Evolutionary conservation across 169 alveolate species (phyloP).

Genomic region (Cryptosporidium ubiquitum): DNA sequence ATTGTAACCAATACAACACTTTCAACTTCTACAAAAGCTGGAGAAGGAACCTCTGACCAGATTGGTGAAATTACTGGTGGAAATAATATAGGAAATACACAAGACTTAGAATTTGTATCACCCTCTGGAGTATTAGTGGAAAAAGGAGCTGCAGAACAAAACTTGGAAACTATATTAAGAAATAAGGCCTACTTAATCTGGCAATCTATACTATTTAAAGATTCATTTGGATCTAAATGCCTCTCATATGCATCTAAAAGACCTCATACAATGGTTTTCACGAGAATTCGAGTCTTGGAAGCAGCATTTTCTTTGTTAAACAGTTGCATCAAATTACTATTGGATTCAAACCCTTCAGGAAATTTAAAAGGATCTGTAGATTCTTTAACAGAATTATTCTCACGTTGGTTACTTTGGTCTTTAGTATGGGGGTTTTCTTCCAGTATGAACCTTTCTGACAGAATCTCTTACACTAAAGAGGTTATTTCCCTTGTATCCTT

Average conservation of each 20-base stretch:
- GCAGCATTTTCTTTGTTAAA: constrained; percentile 89
- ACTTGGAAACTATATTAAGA: constrained; percentile 71
- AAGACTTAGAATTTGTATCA: not conserved
- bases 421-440: constrained; percentile 76
- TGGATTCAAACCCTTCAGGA: constrained; percentile 7
- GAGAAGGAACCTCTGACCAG: not conserved
- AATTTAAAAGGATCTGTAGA: not conserved
- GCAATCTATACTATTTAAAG: constrained; percentile 11
- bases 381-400: not conserved
- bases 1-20: no score
- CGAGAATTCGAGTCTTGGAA: constrained; percentile 90
- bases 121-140: not conserved
- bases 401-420: constrained; percentile 6
- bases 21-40: not conserved
- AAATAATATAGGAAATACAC: not conserved
- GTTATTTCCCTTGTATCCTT: not conserved
- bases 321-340: constrained; percentile 47
- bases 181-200: constrained; percentile 75
- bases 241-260: constrained; percentile 82
- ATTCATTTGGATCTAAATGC: constrained; percentile 80
- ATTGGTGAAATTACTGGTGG: not conserved
- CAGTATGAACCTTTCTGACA: constrained; percentile 65
- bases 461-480: constrained; percentile 4
- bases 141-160: constrained; percentile 72
- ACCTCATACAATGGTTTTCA: constrained; percentile 93